Conservation (phyloP, 2,329 filamentous ascomycete genomes). For the Monosporascus ibericus region DNA sequence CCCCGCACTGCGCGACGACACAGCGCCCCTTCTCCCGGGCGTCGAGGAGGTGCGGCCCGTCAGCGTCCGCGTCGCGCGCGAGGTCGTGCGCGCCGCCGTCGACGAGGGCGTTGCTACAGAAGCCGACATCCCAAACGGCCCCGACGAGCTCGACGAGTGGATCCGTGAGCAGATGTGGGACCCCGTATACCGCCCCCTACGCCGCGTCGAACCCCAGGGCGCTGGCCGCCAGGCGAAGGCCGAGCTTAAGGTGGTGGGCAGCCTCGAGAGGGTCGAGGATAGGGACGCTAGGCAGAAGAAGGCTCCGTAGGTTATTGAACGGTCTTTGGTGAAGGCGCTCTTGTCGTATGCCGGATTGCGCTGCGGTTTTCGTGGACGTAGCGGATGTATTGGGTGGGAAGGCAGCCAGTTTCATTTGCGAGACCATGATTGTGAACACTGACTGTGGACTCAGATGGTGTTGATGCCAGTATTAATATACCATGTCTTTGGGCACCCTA, state of each 20-base stretch:
- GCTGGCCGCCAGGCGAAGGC: slow-evolving; percentile 56
- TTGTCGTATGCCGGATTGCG: background rate
- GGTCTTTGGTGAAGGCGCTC: background rate
- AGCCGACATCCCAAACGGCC: slow-evolving; percentile 53
- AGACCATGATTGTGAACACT: too few species aligned
- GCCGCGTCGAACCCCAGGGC: slow-evolving; percentile 43
- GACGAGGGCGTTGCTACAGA: slow-evolving; percentile 63
- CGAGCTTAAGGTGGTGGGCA: slow-evolving; percentile 45
- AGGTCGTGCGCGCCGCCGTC: slow-evolving; percentile 66
- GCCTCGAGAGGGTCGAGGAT: slow-evolving; percentile 19
- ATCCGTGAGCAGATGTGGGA: slow-evolving; percentile 77
- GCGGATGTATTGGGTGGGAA: background rate
- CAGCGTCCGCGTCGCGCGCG: slow-evolving; percentile 69
- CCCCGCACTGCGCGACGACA: slow-evolving; percentile 59
- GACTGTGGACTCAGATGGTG: too few species aligned
- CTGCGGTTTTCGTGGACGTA: background rate
- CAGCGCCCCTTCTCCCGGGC: slow-evolving; percentile 66
- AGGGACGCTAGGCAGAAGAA: slow-evolving; percentile 2
- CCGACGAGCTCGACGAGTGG: slow-evolving; percentile 60
- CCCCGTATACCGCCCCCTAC: slow-evolving; percentile 59
- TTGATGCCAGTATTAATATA: too few species aligned
- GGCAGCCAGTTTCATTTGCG: too few species aligned
- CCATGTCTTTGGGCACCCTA: too few species aligned
- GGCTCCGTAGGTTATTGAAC: background rate
- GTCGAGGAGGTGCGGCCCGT: slow-evolving; percentile 69